Base-by-base conservation (phyloP, 805 yeast species). In the Candida maris region DNA sequence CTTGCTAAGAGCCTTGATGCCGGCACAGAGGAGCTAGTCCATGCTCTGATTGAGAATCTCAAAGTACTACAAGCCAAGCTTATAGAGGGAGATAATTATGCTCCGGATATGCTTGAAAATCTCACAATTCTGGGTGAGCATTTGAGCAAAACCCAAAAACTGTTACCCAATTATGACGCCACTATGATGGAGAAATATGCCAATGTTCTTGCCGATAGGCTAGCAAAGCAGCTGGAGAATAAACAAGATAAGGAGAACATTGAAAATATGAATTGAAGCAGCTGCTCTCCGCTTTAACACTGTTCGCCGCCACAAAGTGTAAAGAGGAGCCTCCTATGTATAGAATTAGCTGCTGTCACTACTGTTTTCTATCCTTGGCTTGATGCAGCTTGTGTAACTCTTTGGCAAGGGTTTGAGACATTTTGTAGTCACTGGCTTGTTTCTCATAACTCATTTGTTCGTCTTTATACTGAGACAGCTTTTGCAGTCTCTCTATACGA, bases 401-500 rank as follows among this genome's bases (percentile, higher is more conserved):
- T 13, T 45, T 44, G 17, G 44, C 40, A 34, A 58, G 38, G 30
- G 51, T 53, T 13, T 44, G 36, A 3, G 46, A 39, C 17, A 56
- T 38, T 4, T 38, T 40, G 12, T 45, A 27, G 10, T 52, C 52
- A 7, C 45, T 37, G 8, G 44, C 31, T 3, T 27, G 30, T 18
- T 48, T 42, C 31, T 49, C 38, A 22, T 44, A 27, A 4, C 48
- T 40, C 68, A 74, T 65, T 37, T 67, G 64, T 20, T 56, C 59
- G 30, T 70, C 73, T 7, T 70, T 75, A 29, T 68, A 68, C 33
- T 59, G 57, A 3, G 78, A 77, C 45, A 77, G 60, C 7, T 67
- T 46, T 52, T 75, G 73, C 44, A 85, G 65, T 12, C 64, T 64
- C 27, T 65, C 65, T 33, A 77, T 75, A 24, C 95, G 66, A 20